Evolutionary conservation across 768 basidiomycete genomes (phyloP), one percentile per base, ranked within the genome.

Genomic region (Rhodotorula taiwanensis): DNA sequence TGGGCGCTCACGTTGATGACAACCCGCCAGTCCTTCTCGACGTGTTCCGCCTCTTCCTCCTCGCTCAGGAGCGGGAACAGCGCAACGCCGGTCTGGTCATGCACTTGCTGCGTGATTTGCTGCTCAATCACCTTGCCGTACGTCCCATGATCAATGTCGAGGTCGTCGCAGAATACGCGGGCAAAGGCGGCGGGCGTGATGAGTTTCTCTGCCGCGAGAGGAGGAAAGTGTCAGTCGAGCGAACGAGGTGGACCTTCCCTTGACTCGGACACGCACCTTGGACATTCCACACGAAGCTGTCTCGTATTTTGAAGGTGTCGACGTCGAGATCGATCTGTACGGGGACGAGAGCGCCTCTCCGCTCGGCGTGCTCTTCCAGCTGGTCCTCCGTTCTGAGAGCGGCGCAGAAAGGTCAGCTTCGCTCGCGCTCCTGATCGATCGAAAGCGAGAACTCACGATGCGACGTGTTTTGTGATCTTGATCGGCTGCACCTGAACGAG

Each of bases 301-400:
- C 95, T 45, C 93, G 86, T 74, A 99, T 83, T 71, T 93, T 81
- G 72, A 89, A 88, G 0, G 87, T 87, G 16, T 90, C 89, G 16
- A 87, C 90, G 74, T 97, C 93, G 71, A 99, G 84, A 71, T 98
- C 93, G 55, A 99, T 88, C 50, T 89, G 88, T 61, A 99, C 89
- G 5, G 95, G 95, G 18, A 98, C 84, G 39, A 94, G 83, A 8
- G 81, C 74, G 4, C 81, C 79, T 1, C 78, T 75, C 63, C 77
- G 76, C 50, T 79, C 73, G 4, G 88, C 87, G 71, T 88, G 83
- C 23, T 74, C 74, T 53, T 86, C 82, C 36, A 94, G 75, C 18
- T 79, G 77, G 36, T 89, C 86, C 49, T 81, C 80, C 1, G 85
- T 73, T 49, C 90, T 75, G 69, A 44, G 25, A 42, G n/a, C 53